A percentile compares a stretch with the other conserved stretches of the same genome.
Evolutionary conservation across 108 stramenopile species (phyloP).

Genomic region (Ochromonas danica): DNA sequence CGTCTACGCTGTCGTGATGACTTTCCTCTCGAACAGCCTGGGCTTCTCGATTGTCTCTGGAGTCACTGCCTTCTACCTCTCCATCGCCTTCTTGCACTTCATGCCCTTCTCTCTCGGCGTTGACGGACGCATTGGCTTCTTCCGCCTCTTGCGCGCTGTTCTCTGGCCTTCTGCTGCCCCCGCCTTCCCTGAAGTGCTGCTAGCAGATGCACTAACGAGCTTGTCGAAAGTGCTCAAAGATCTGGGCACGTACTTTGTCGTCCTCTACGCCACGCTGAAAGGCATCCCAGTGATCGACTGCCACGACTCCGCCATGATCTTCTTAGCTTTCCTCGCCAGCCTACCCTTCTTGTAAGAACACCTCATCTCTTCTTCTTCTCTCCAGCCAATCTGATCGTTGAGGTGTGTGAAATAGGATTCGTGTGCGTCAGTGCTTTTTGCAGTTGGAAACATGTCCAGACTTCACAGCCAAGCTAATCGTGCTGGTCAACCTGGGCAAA

Average conservation of each 20-base stretch:
- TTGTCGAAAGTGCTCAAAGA: constrained; percentile 30
- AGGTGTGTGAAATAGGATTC: too few relatives aligned
- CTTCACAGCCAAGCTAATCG: not conserved
- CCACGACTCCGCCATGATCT: constrained; percentile 29
- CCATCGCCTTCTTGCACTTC: not conserved
- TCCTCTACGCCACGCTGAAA: not conserved
- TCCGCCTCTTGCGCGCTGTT: not conserved
- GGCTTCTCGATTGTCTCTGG: not conserved
- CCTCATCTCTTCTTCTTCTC: not conserved
- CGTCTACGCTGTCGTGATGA: constrained; percentile 2
- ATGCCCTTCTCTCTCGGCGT: constrained; percentile 2
- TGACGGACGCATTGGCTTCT: not conserved
- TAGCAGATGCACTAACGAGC: constrained; percentile 22
- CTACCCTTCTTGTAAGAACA: constrained; percentile 25
- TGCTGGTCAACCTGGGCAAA: constrained; percentile 7
- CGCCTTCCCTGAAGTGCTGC: constrained; percentile 22
- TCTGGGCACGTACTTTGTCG: not conserved
- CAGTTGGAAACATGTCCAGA: constrained; percentile 8
- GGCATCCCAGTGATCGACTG: not conserved
- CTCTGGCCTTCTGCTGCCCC: not conserved
- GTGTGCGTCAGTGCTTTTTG: constrained; percentile 23
- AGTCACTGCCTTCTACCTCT: not conserved
- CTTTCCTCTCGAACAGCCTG: not conserved
- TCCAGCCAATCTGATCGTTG: too few relatives aligned
- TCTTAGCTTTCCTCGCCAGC: constrained; percentile 30